Conservation (phyloP, 352 stramenopile genomes). For the Globisporangium acanthophoron region DNA sequence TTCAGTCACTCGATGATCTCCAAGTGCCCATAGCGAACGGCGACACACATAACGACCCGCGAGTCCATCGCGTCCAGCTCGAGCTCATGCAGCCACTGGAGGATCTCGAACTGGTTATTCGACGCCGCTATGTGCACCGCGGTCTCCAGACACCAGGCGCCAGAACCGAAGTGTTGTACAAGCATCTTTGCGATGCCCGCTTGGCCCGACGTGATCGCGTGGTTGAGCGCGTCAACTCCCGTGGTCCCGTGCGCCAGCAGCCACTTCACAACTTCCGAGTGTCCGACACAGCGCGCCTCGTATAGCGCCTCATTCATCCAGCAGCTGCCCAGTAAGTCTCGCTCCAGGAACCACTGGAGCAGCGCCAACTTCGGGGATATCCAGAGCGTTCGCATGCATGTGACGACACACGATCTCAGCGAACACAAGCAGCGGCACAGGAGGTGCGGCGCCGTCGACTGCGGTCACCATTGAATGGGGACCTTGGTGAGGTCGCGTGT, state of each 20-base stretch:
- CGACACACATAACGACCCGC: background rate
- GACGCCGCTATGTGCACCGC: background rate
- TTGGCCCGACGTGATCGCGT: background rate
- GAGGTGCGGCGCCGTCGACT: too few relatives aligned
- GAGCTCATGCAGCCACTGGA: conserved; percentile 7
- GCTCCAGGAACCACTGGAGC: background rate
- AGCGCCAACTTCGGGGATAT: background rate
- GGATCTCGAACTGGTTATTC: conserved; percentile 7
- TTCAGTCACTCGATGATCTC: background rate
- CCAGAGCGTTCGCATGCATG: background rate
- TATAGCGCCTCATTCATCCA: background rate
- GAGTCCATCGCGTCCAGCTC: background rate
- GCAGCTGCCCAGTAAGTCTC: background rate
- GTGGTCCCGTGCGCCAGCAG: background rate
- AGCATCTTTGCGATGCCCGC: background rate
- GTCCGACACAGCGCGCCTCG: background rate
- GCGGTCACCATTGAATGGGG: too few relatives aligned
- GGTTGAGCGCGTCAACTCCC: background rate
- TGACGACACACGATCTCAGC: conserved; percentile 2
- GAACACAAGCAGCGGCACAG: background rate
- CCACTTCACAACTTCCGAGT: background rate
- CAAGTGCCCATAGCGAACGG: background rate
- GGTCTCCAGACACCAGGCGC: too few relatives aligned
- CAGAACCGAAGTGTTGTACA: background rate
- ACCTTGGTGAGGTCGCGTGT: too few relatives aligned